Conservation (phyloP, 495 filamentous ascomycete species). For the Talaromyces wortmannii region DNA sequence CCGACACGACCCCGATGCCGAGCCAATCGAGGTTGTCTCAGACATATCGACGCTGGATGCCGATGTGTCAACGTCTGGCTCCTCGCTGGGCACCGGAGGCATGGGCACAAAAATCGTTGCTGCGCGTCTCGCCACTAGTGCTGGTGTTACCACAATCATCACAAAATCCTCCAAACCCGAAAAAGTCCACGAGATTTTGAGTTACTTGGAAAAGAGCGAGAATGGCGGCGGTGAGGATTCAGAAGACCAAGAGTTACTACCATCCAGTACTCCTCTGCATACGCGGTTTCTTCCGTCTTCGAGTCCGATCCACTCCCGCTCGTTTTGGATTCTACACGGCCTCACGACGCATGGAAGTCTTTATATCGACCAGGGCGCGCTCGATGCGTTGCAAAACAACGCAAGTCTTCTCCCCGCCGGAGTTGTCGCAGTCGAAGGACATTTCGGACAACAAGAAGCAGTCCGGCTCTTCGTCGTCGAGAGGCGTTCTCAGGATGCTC, state of each 20-base stretch:
- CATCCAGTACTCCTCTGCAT: constrained; percentile 54
- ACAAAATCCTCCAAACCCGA: constrained; percentile 85
- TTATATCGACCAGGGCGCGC: constrained; percentile 86
- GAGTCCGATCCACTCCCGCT: constrained; percentile 80
- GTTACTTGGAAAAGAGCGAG: constrained; percentile 59
- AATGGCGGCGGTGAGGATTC: background rate
- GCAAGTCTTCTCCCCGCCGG: constrained; percentile 89
- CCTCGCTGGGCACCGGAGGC: constrained; percentile 86
- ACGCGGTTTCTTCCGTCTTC: constrained; percentile 89
- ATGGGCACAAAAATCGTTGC: constrained; percentile 98
- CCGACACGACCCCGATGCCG: constrained; percentile 71
- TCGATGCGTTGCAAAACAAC: constrained; percentile 68
- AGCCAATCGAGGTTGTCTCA: constrained; percentile 86
- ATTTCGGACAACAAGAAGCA: constrained; percentile 86
- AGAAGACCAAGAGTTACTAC: constrained; percentile 12
- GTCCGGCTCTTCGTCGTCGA: constrained; percentile 78
- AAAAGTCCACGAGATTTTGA: constrained; percentile 85
- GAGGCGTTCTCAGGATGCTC: constrained; percentile 25
- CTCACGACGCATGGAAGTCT: constrained; percentile 86
- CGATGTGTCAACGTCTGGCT: constrained; percentile 87
- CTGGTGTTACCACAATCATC: constrained; percentile 92
- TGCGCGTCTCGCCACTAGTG: constrained; percentile 86
- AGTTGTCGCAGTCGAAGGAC: constrained; percentile 80
- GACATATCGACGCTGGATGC: constrained; percentile 81
- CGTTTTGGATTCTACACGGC: constrained; percentile 95